These are phyloP conservation scores for Cunninghamia lanceolata DNA, from an alignment of 75 land plant species.

Conservation along the genomic window DNA sequence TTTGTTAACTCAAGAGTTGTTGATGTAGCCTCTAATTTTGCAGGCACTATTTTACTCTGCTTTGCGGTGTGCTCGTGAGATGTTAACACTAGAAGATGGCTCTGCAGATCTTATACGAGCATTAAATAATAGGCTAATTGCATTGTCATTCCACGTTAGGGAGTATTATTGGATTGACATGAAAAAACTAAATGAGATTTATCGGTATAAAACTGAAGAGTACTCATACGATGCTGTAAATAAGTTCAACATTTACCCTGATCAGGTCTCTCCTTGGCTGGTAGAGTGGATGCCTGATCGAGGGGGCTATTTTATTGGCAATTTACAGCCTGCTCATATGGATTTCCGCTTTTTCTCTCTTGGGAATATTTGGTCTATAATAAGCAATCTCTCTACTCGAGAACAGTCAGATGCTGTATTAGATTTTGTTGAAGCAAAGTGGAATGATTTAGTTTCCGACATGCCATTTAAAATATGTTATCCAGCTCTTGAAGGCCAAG, in stretches of 20 bases:
- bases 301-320: constrained; percentile 93
- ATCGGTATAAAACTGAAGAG: constrained; percentile 96
- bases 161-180: constrained; percentile 95
- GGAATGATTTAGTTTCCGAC: constrained; percentile 63
- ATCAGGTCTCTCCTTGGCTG: constrained; percentile 88
- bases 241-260: constrained; percentile 99
- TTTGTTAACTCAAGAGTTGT: neutral
- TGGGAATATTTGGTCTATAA: constrained; percentile 90
- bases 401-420: constrained; percentile 75
- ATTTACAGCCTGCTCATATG: constrained; percentile 97
- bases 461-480: constrained; percentile 86
- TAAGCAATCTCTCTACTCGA: constrained; percentile 67
- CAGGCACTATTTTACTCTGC: constrained; percentile 95
- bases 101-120: constrained; percentile 66
- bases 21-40: constrained; percentile 12
- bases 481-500: constrained; percentile 70
- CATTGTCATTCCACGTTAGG: constrained; percentile 86
- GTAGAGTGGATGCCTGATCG: constrained; percentile 84
- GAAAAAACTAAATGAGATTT: constrained; percentile 87
- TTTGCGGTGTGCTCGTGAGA: constrained; percentile 84
- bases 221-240: constrained; percentile 96
- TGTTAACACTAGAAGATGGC: constrained; percentile 83
- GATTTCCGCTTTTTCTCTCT: constrained; percentile 95
- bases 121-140: constrained; percentile 72
- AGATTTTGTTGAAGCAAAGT: constrained; percentile 66